Evolutionary conservation across 768 basidiomycete genomes (phyloP).

Genomic region (Serendipita indica): DNA sequence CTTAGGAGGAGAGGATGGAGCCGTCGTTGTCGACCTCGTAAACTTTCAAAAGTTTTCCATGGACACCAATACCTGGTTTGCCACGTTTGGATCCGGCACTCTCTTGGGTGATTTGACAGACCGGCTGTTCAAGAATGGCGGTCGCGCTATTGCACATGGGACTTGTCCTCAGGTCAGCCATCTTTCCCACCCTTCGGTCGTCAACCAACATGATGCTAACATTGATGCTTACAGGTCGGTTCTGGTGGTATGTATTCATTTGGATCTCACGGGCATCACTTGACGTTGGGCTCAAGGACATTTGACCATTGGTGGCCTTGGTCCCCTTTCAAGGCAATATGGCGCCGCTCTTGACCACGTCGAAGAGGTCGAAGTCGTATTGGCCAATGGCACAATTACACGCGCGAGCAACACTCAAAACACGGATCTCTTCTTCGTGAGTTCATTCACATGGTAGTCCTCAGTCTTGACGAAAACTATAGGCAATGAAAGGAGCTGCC

Average conservation of each 20-base stretch:
- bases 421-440: constrained; percentile 19
- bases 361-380: constrained; percentile 17
- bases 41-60: constrained; percentile 19
- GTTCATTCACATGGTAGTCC: not conserved
- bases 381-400: constrained; percentile 18
- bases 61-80: constrained; percentile 19
- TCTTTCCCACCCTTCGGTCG: too few relatives aligned
- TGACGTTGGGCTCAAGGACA: not conserved
- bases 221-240: constrained; percentile 19
- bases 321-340: constrained; percentile 18
- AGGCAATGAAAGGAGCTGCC: constrained; percentile 22
- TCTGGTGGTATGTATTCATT: constrained; percentile 8
- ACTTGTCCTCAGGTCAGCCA: constrained; percentile 22
- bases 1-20: constrained; percentile 19
- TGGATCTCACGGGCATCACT: not conserved
- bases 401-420: constrained; percentile 18
- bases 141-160: constrained; percentile 22
- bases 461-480: not conserved
- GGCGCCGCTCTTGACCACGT: constrained; percentile 21
- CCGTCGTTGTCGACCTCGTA: constrained; percentile 22
- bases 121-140: constrained; percentile 14
- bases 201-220: too few relatives aligned
- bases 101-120: constrained; percentile 19
- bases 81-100: constrained; percentile 19
- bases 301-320: constrained; percentile 15